Evolutionary conservation across 2,329 filamentous ascomycete species (phyloP), one percentile per base, ranked within the genome.

Genomic region (Canariomyces notabilis): DNA sequence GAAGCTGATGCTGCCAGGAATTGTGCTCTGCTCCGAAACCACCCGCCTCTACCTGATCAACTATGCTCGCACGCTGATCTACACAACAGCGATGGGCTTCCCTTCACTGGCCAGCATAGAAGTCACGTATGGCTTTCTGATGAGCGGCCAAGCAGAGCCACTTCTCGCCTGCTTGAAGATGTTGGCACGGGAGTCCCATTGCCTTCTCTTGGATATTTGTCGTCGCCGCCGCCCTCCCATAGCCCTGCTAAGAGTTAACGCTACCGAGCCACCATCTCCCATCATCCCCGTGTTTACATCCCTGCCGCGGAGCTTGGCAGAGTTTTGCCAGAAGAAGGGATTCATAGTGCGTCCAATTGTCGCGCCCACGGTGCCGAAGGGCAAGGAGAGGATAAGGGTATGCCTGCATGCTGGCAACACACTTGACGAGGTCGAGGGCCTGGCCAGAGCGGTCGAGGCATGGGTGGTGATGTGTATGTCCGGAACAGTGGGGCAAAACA

Each of bases 21-120:
- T 54, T n/a, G 67, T 88, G 1, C 69, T 89, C 0, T 86, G 82
- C 59, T 79, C 79, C 1, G 62, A 73, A 0, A 64, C 74, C 1
- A 76, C 80, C 0, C 70, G 82, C 19, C 66, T 77, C 1, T 88
- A 87, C 52, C 69, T 89, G 42, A 76, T 88, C 63, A 89, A 89
- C 59, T 89, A 89, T 58, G 83, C 85, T 1, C 77, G 84, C n/a
- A 81, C 77, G 2, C 66, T 89, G 34, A 87, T 89, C 44, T 89
- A 87, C 61, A 87, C 84, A 22, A 52, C 54, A 6, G 46, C 52
- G 35, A 49, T 52, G 45, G n/a, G 40, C 2, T 46, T 54, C 32
- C 49, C 54, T n/a, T 42, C 49, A 4, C 57, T 66, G 3, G 54
- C 51, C 2, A 59, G 59, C 42, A 63, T 66, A 29, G 53, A 60